These are phyloP conservation scores for Scedosporium minutisporum DNA, from an alignment of 2,329 filamentous ascomycete species.

Conservation along the genomic window DNA sequence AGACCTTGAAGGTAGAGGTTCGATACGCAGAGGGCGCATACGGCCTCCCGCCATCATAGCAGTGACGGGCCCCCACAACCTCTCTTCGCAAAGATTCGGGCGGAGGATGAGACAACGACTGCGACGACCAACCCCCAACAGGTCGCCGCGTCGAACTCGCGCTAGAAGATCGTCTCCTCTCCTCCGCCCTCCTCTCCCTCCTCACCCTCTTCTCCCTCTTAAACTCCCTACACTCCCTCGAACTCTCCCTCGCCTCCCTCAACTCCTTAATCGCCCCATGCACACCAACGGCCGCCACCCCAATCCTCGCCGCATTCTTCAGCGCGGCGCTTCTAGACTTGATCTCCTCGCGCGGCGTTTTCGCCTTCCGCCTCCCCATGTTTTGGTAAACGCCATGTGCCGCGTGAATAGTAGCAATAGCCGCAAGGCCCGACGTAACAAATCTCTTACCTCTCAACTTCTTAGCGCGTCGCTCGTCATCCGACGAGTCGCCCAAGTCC, in stretches of 20 bases:
- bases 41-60: too few relatives aligned
- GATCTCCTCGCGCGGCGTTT: slow-evolving; percentile 45
- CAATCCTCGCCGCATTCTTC: slow-evolving; percentile 49
- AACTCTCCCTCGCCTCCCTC: slow-evolving; percentile 43
- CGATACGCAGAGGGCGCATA: too few relatives aligned
- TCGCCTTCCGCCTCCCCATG: slow-evolving; percentile 46
- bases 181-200: slow-evolving; percentile 37
- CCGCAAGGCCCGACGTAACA: slow-evolving; percentile 45
- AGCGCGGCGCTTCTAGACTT: slow-evolving; percentile 48
- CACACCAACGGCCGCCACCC: slow-evolving; percentile 48
- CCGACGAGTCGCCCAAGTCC: slow-evolving; percentile 48
- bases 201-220: slow-evolving; percentile 38
- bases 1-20: too few relatives aligned
- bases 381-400: slow-evolving; percentile 49
- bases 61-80: background rate
- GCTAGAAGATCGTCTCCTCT: slow-evolving; percentile 13
- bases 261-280: slow-evolving; percentile 46
- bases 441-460: slow-evolving; percentile 56
- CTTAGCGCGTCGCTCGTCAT: slow-evolving; percentile 42
- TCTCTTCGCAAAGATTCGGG: background rate
- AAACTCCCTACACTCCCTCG: slow-evolving; percentile 39
- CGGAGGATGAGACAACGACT: slow-evolving; percentile 23
- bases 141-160: slow-evolving; percentile 21
- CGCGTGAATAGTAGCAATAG: slow-evolving; percentile 51
- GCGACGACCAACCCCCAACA: slow-evolving; percentile 34